Evolutionary conservation across 1,284 basidiomycete genomes (phyloP), one percentile per base, ranked within the genome.

Genomic region (Austroboletus novae-zelandiae): DNA sequence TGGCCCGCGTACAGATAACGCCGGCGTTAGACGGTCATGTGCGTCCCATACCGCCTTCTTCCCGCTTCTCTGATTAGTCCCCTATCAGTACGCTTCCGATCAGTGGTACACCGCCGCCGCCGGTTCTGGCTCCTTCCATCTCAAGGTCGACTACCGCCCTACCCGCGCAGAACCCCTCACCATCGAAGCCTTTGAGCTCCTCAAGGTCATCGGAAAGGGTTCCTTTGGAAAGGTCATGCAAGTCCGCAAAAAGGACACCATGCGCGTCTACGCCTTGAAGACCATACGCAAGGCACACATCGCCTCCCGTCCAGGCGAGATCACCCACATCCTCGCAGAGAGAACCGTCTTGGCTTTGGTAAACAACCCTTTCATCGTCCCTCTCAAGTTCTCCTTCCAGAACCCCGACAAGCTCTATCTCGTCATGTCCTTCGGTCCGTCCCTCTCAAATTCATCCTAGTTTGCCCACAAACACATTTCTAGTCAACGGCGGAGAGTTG

Each of bases 271-370:
- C 72, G 96, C 96, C 1, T 80, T 99, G 66, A 99, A 99, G 76
- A 98, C 96, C 2, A 98, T 99, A 64, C 86, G 96, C 50, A 99
- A 99, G 72, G 97, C 96, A 2, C 96, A 99, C 70, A 99, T 99
- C 59, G 97, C 97, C 4, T 93, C 92, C 27, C 82, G 96, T 1
- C 89, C 89, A 0, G 95, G 95, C 40, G 97, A 99, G 73, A 98
- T 99, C 61, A 99, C 94, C 4, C 97, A 99, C 67, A 99, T 98
- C 47, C 80, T 99, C 18, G 97, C 97, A 0, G 96, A 99, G 74
- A 81, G 96, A 53, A 98, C 96, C 0, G 97, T 99, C 17, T 79
- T 99, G 40, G 96, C 95, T 0, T 82, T 98, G 56, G 96, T 99
- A 58, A 98, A 98, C 76, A 98, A 95, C 63, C 96, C 96, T 0